phyloP scores from a whole-genome alignment of 805 yeast species.

The Starmerella riodocensis region DNA sequence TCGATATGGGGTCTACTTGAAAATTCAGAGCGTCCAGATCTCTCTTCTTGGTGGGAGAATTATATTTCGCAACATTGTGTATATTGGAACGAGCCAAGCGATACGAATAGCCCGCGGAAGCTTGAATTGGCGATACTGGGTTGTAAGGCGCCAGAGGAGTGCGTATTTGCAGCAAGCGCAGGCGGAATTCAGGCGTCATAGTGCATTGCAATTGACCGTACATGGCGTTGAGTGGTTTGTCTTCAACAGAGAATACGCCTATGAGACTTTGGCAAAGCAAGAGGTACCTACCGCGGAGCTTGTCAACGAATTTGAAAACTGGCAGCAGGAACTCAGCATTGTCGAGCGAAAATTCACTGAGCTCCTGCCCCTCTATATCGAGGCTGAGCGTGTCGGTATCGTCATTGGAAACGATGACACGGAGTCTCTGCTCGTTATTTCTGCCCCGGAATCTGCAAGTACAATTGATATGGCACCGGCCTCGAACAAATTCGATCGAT shows the following conservation, averaged over 20 bases:
- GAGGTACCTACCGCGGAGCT: slow-evolving; percentile 11
- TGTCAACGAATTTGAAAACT: slow-evolving; percentile 5
- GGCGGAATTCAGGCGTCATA: neutral
- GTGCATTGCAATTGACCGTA: slow-evolving; percentile 34
- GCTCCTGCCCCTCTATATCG: slow-evolving; percentile 49
- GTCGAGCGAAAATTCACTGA: slow-evolving; percentile 18
- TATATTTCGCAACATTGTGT: slow-evolving; percentile 59
- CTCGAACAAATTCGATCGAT: slow-evolving; percentile 43
- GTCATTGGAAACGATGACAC: slow-evolving; percentile 72
- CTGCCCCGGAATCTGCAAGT: slow-evolving; percentile 45
- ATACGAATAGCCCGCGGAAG: slow-evolving; percentile 56
- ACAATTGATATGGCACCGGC: slow-evolving; percentile 41
- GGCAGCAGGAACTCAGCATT: slow-evolving; percentile 9
- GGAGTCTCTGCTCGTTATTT: slow-evolving; percentile 53
- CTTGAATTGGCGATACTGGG: slow-evolving; percentile 89
- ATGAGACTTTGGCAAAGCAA: slow-evolving; percentile 32
- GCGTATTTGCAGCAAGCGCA: neutral
- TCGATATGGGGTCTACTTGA: slow-evolving; percentile 41
- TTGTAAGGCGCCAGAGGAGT: slow-evolving; percentile 30
- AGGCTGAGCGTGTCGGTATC: slow-evolving; percentile 52
- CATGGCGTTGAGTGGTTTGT: slow-evolving; percentile 75
- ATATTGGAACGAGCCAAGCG: slow-evolving; percentile 63
- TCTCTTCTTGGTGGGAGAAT: slow-evolving; percentile 75
- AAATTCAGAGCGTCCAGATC: slow-evolving; percentile 59
- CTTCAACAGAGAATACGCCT: slow-evolving; percentile 69